phyloP scores from a whole-genome alignment of 805 yeast genomes.

The Lachancea meyersii region DNA sequence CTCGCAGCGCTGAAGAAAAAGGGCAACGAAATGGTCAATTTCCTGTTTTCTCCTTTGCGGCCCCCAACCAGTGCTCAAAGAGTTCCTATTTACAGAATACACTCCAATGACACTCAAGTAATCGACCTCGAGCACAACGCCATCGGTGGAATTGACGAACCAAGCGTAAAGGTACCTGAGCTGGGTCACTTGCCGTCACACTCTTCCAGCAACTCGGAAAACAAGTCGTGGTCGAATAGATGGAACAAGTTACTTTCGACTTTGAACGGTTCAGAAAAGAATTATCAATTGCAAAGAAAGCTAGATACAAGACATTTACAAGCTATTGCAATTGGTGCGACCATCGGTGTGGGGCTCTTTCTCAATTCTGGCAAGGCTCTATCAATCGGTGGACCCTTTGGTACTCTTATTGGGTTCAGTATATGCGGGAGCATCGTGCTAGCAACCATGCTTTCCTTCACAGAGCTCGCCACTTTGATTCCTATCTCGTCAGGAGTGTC shows the following conservation, averaged over 20 bases:
- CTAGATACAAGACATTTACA: conserved; percentile 50
- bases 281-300: conserved; percentile 44
- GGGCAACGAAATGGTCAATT: not conserved
- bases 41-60: not conserved
- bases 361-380: conserved; percentile 56
- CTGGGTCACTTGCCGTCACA: not conserved
- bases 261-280: conserved; percentile 7
- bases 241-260: not conserved
- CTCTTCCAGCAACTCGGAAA: not conserved
- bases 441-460: conserved; percentile 55
- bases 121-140: conserved; percentile 12
- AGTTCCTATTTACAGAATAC: not conserved
- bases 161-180: not conserved
- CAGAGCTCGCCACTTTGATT: conserved; percentile 57
- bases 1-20: not conserved
- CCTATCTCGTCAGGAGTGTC: conserved; percentile 61
- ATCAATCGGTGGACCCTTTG: conserved; percentile 49
- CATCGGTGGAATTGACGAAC: conserved; percentile 7
- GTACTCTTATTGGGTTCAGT: conserved; percentile 50
- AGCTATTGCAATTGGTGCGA: conserved; percentile 62
- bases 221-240: not conserved
- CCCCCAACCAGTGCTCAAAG: not conserved
- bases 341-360: conserved; percentile 60
- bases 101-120: conserved; percentile 7
- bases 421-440: conserved; percentile 61